Conservation (phyloP, 2,329 filamentous ascomycete genomes). For the Aciculosporium take region DNA sequence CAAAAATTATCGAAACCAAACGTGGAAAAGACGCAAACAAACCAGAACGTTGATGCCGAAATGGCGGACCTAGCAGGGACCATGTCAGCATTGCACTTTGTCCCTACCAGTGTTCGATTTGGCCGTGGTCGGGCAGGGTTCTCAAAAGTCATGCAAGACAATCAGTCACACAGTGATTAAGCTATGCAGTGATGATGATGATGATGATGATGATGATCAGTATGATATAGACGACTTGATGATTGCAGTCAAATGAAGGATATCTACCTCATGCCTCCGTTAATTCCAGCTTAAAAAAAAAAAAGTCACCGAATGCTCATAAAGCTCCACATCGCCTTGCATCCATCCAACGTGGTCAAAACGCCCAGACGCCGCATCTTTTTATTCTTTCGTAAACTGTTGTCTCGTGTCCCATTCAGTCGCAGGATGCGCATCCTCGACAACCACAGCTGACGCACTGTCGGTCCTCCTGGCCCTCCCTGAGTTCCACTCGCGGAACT, state of each 20-base stretch:
- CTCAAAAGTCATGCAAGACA: conserved; percentile 26
- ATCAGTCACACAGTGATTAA: conserved; percentile 6
- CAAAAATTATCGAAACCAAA: conserved; percentile 8
- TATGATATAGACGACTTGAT: conserved; percentile 16
- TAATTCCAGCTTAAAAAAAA: neutral
- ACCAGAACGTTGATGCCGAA: conserved; percentile 27
- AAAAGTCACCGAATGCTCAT: neutral
- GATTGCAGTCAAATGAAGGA: conserved; percentile 19
- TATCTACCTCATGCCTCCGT: conserved; percentile 20
- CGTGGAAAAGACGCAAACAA: conserved; percentile 8
- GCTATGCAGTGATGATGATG: conserved; percentile 12
- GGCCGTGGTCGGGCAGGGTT: conserved; percentile 44
- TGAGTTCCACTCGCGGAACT: conserved; percentile 77
- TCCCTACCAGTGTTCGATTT: conserved; percentile 54
- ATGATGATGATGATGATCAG: conserved; percentile 19
- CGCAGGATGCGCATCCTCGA: conserved; percentile 74
- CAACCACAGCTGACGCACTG: conserved; percentile 95
- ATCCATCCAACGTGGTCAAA: neutral
- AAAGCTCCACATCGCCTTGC: neutral
- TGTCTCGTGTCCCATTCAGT: conserved; percentile 32
- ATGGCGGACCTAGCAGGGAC: conserved; percentile 51
- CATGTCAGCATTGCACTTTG: conserved; percentile 59
- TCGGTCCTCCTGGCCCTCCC: conserved; percentile 68
- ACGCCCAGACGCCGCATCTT: conserved; percentile 8
- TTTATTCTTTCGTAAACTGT: neutral